Conservation (phyloP, 495 filamentous ascomycete genomes). For the Aspergillus asperescens region DNA sequence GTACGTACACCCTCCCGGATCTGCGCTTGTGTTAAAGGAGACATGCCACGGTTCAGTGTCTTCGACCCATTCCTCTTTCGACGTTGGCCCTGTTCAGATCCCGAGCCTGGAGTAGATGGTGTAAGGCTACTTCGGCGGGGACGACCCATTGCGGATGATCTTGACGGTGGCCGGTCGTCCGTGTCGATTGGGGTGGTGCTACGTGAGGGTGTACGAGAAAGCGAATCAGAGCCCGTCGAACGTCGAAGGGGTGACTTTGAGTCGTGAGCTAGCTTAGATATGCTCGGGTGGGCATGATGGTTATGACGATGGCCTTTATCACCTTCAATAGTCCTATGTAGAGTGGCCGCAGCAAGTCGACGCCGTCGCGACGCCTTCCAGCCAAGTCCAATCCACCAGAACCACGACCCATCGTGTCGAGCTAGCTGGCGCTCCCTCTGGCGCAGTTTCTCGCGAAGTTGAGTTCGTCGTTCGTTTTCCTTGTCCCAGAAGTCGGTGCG, state of each 20-base stretch:
- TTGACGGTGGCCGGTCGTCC: constrained; percentile 38
- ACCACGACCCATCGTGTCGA: constrained; percentile 66
- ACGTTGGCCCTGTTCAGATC: constrained; percentile 27
- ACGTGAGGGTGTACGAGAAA: constrained; percentile 46
- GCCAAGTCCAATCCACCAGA: constrained; percentile 63
- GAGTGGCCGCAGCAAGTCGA: constrained; percentile 29
- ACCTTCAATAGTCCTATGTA: constrained; percentile 25
- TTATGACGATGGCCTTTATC: constrained; percentile 24
- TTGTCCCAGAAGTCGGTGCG: constrained; percentile 92
- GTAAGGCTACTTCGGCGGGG: constrained; percentile 36
- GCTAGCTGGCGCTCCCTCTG: constrained; percentile 60
- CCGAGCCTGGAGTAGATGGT: constrained; percentile 18
- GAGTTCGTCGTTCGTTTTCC: constrained; percentile 82
- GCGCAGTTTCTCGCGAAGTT: constrained; percentile 62
- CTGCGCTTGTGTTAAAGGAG: constrained; percentile 42
- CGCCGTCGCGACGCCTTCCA: constrained; percentile 56
- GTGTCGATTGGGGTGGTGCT: constrained; percentile 43
- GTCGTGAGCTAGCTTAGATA: constrained; percentile 34
- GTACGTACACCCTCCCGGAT: constrained; percentile 37
- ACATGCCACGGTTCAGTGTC: constrained; percentile 32
- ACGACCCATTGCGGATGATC: constrained; percentile 30
- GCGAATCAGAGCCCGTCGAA: constrained; percentile 40
- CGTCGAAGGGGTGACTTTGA: constrained; percentile 31
- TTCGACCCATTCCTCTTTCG: constrained; percentile 36
- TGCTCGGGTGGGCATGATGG: constrained; percentile 30